Evolutionary conservation across 2,329 filamentous ascomycete species (phyloP).

Genomic region (Aschersonia sp.): DNA sequence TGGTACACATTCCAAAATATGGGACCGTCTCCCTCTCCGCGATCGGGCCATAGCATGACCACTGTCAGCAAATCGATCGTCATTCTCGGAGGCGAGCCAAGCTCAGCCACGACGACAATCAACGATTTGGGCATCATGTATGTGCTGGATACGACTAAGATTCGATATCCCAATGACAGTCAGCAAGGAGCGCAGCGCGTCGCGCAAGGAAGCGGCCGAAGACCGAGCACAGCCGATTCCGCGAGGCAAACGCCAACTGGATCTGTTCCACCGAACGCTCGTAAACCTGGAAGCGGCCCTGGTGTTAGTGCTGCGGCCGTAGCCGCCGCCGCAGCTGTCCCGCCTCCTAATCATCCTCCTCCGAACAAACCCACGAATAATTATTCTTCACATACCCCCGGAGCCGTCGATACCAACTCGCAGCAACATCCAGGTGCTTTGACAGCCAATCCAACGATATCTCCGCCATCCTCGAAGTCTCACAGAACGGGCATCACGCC

Average conservation of each 20-base stretch:
- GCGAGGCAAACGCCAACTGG: slow-evolving; percentile 16
- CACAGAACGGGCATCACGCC: slow-evolving; percentile 14
- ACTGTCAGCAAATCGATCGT: slow-evolving; percentile 85
- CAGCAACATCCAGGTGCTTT: slow-evolving; percentile 15
- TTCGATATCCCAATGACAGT: slow-evolving; percentile 80
- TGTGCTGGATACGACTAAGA: slow-evolving; percentile 87
- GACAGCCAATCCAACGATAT: neutral
- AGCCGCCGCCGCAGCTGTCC: slow-evolving; percentile 2
- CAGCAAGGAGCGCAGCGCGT: slow-evolving; percentile 21
- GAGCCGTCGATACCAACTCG: slow-evolving; percentile 22
- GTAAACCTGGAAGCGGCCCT: slow-evolving; percentile 1
- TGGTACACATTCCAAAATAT: slow-evolving; percentile 99
- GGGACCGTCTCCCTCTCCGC: slow-evolving; percentile 85
- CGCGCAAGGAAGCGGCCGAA: slow-evolving; percentile 18
- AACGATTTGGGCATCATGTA: slow-evolving; percentile 83
- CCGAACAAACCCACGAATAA: slow-evolving; percentile 25
- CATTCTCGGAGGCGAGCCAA: slow-evolving; percentile 87
- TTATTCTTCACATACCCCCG: slow-evolving; percentile 22
- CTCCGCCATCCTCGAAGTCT: slow-evolving; percentile 20
- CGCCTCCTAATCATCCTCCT: slow-evolving; percentile 5
- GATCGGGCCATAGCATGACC: slow-evolving; percentile 97
- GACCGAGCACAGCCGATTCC: slow-evolving; percentile 26
- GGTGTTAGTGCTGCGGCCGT: neutral
- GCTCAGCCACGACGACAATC: slow-evolving; percentile 65
- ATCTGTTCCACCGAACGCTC: slow-evolving; percentile 1